A percentile compares a stretch with the other conserved stretches of the same genome.
Conservation (phyloP, 441 rosid genomes). For the Manihot esculenta region DNA sequence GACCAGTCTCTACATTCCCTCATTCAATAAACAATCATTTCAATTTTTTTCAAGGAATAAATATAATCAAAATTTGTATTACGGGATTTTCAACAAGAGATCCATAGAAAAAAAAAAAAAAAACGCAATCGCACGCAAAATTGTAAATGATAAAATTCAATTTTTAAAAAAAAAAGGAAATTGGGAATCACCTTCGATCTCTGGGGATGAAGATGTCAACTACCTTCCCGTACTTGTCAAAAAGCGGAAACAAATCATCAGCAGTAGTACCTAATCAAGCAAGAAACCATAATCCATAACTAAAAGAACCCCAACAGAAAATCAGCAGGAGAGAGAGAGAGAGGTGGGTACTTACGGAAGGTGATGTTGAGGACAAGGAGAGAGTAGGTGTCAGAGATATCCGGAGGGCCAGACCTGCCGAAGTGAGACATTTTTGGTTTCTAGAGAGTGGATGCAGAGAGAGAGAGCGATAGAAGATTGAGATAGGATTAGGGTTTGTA, state of each 20-base stretch:
- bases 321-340: not conserved
- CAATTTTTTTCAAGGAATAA: not conserved
- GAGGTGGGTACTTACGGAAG: constrained; percentile 53
- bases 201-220: constrained; percentile 70
- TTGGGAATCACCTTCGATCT: constrained; percentile 46
- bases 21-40: not conserved
- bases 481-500: constrained; percentile 34
- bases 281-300: not conserved
- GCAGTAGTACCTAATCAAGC: constrained; percentile 55
- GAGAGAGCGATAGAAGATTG: too few relatives aligned
- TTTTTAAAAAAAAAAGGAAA: not conserved
- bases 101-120: not conserved
- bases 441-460: too few relatives aligned
- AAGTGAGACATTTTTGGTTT: constrained; percentile 79
- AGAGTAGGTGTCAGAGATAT: constrained; percentile 87
- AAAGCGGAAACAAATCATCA: constrained; percentile 70
- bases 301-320: not conserved
- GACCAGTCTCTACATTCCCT: not conserved
- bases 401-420: constrained; percentile 97
- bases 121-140: not conserved
- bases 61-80: not conserved
- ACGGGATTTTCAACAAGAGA: too few relatives aligned
- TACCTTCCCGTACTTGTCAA: constrained; percentile 73
- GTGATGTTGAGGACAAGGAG: constrained; percentile 97
- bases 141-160: not conserved